Conservation (phyloP, 2,329 filamentous ascomycete genomes). For the Colletotrichum godetiae region DNA sequence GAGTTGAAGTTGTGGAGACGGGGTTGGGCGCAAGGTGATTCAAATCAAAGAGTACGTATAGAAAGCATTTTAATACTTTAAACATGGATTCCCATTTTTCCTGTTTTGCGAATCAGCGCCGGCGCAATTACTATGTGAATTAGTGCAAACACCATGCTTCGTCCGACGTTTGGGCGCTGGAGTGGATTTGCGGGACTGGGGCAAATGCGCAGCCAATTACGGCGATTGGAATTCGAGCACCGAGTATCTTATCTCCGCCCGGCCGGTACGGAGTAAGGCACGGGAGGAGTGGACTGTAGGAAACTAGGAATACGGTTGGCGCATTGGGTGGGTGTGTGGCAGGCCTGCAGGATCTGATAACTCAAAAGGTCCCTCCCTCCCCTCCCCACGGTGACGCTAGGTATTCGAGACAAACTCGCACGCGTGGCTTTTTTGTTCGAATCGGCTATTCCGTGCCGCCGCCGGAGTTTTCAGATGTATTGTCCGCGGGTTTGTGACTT, state of each 20-base stretch:
- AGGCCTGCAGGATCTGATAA: constrained; percentile 22
- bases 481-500: neutral
- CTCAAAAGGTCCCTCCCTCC: neutral
- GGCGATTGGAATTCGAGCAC: neutral
- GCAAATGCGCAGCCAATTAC: constrained; percentile 7
- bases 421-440: constrained; percentile 1
- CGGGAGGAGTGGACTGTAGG: no score
- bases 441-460: neutral
- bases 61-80: constrained; percentile 8
- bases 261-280: neutral
- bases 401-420: constrained; percentile 12
- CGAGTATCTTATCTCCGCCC: constrained; percentile 13
- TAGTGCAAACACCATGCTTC: neutral
- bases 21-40: neutral
- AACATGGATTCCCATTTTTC: constrained; percentile 18
- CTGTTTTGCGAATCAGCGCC: neutral
- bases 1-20: neutral
- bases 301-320: no score
- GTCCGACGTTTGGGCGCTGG: neutral
- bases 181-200: neutral
- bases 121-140: neutral
- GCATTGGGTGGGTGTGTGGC: no score
- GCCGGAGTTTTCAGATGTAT: no score
- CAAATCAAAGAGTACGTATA: constrained; percentile 6
- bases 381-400: neutral